Evolutionary conservation across 345 rosid species (phyloP), one percentile per base, ranked within the genome.

Genomic region (Aquilaria malaccensis): DNA sequence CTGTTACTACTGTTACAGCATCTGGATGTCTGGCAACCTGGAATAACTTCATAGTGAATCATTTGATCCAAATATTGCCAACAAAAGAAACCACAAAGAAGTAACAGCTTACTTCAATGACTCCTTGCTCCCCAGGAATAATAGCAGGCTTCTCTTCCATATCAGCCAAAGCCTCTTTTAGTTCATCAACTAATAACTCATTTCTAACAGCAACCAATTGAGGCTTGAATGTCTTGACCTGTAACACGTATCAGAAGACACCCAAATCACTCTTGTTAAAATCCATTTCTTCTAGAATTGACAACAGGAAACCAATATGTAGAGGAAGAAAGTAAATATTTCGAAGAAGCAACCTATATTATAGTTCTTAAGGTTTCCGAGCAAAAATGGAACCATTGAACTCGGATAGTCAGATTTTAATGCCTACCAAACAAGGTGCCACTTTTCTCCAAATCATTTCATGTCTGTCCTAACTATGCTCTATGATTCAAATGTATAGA

Each of bases 21-120:
- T 94, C 93, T 9, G 87, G 89, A 68, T 94, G 93, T 61, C 95
- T 95, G 6, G 99, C 97, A 66, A 85, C 98, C 94, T 93, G 78
- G 63, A 75, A 67, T 68, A 37, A 63, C 54, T 65, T 33, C 43
- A 37, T 55, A 52, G 60, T 45, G 72, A 58, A 70, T 31, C 43
- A 37, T 5, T 37, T 52, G 48, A 6, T 14, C 6, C 47, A 48
- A 73, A 37, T 30, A 33, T 52, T 7, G 49, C 10, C 54, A 72
- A 50, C 55, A 29, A 63, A 63, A 69, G 31, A 29, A 30, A 47
- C 11, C 30, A 55, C 10, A 13, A 54, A 57, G 10, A 12, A 57
- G 49, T 1, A 75, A 55, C 13, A 63, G 37, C 12, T 32, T 60
- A 89, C 97, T 87, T 94, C 99, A 65, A 94, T 61, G 47, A 87